Evolutionary conservation across 2,329 filamentous ascomycete genomes (phyloP), one percentile per base, ranked within the genome.

Genomic region (Stromatinia cepivora): DNA sequence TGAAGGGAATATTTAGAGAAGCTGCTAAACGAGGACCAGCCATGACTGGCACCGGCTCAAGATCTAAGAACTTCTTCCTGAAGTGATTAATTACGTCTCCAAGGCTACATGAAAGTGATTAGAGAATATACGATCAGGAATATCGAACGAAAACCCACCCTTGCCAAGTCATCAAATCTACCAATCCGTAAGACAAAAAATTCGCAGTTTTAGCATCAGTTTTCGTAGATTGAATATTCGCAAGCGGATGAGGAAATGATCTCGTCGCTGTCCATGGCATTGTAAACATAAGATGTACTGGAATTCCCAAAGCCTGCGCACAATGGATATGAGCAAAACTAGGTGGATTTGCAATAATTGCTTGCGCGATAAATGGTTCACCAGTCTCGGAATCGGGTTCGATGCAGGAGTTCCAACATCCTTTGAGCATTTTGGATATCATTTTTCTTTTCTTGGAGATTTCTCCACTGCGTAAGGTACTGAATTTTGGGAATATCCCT

Each of bases 91-190:
- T 86, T 28, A 94, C 81, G 77, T 93, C 91, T 1, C 92, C 92
- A 0, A 94, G 82, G 0, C 71, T 71, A 42, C 66, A 34, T 9
- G 15, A 25, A 48, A 31, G 53, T 45, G 34, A n/a, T 54, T 50
- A 46, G 58, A 57, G 46, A 17, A 69, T 25, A 3, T 15, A 10
- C 34, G 9, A 10, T 25, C 15, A 48, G 42, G 6, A 59, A 36
- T 17, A n/a, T 9, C 20, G 3, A 28, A 39, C 2, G 28, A 11
- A 17, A 22, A 50, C 53, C 25, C 22, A 66, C 5, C 72, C 93
- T 79, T 97, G 92, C 92, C 92, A 97, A 0, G 92, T 90, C 84
- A 93, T 92, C 85, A 92, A 88, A 76, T 94, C 91, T 1, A 93
- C 90, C 50, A 94, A 80, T 0, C 90, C 88, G 76, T 93, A 94